These are phyloP conservation scores for Scheffersomyces lignosus DNA, from an alignment of 805 yeast species.

Conservation along the genomic window DNA sequence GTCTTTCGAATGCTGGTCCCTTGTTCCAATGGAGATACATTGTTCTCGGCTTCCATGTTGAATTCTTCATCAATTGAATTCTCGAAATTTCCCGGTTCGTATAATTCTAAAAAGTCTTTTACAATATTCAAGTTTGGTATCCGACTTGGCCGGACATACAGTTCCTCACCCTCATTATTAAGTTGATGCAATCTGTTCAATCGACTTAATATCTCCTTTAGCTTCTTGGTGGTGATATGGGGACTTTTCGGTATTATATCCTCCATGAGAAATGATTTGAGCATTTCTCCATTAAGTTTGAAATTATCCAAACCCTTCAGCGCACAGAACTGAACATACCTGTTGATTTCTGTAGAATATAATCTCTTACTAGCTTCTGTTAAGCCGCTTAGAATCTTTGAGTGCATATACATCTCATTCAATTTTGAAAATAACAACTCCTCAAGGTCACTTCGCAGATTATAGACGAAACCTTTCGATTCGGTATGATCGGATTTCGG, in stretches of 20 bases:
- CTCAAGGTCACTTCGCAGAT: neutral
- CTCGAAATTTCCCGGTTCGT: too few relatives aligned
- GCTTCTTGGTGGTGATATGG: neutral
- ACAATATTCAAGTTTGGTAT: neutral
- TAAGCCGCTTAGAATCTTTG: neutral
- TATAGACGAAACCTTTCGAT: neutral
- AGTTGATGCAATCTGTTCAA: neutral
- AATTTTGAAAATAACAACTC: neutral
- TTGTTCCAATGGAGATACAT: neutral
- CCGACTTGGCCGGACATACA: too few relatives aligned
- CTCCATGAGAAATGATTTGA: neutral
- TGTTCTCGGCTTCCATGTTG: too few relatives aligned
- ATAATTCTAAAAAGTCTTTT: neutral
- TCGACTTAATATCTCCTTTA: neutral
- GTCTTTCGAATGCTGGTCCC: neutral
- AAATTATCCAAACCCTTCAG: neutral
- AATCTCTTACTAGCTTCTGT: constrained; percentile 1
- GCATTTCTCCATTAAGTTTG: neutral
- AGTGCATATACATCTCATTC: neutral
- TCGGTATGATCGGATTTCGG: neutral
- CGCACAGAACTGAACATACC: constrained; percentile 1
- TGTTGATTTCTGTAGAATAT: neutral
- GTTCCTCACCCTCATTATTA: neutral
- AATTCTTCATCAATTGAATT: too few relatives aligned
- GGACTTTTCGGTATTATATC: neutral